Conservation (phyloP, 2,329 filamentous ascomycete species). For the Emergomyces africanus region DNA sequence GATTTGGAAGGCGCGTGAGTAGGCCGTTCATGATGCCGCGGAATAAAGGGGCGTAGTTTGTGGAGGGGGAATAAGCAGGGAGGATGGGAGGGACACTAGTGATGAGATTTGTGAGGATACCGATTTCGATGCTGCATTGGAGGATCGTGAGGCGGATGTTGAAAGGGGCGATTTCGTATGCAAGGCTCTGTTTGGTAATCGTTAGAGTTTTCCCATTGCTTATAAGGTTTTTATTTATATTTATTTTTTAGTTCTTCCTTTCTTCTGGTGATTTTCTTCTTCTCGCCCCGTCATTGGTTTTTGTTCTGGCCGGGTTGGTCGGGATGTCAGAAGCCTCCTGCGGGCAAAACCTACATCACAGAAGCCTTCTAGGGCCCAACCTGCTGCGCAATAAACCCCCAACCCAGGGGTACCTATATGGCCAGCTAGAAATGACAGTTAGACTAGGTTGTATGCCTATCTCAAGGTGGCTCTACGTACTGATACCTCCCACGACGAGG, state of each 20-base stretch:
- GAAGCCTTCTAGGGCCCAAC: constrained; percentile 91
- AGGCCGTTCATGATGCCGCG: constrained; percentile 72
- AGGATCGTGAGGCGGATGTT: constrained; percentile 94
- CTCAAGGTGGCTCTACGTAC: constrained; percentile 20
- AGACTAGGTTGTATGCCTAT: not conserved
- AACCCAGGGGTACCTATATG: constrained; percentile 89
- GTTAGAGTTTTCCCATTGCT: not conserved
- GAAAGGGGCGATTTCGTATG: constrained; percentile 93
- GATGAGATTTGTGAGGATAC: constrained; percentile 74
- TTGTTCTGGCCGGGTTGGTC: not conserved
- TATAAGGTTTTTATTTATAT: not conserved
- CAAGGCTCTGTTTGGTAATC: constrained; percentile 47
- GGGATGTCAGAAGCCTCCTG: not conserved
- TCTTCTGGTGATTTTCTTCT: too few relatives aligned
- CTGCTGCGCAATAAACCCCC: constrained; percentile 80
- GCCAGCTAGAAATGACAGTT: constrained; percentile 39
- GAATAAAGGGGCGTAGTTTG: constrained; percentile 65
- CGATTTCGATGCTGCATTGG: constrained; percentile 88
- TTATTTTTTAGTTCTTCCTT: not conserved
- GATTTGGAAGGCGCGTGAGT: constrained; percentile 61
- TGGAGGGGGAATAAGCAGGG: constrained; percentile 53
- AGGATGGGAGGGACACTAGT: constrained; percentile 65
- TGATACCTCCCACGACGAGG: constrained; percentile 77
- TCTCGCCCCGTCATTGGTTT: not conserved
- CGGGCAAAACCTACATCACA: constrained; percentile 51